These are phyloP conservation scores for Zelopaecilomyces penicillatus DNA, from an alignment of 2,329 filamentous ascomycete species.

Conservation along the genomic window DNA sequence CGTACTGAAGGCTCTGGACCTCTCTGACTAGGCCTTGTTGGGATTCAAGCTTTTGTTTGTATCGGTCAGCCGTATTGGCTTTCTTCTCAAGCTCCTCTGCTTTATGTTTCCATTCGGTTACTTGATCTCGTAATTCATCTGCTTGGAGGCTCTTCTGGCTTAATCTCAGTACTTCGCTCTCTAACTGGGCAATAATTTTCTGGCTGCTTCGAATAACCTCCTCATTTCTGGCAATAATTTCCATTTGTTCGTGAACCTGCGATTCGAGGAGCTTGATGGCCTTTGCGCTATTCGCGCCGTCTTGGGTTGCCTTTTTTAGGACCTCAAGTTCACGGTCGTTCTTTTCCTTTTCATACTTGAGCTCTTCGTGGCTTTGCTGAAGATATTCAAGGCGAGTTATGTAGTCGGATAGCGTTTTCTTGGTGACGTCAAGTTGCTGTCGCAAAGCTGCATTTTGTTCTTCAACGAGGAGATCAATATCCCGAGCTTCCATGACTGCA, in stretches of 20 bases:
- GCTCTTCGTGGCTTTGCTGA: slow-evolving; percentile 54
- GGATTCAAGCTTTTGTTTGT: slow-evolving; percentile 45
- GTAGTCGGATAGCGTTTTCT: slow-evolving; percentile 50
- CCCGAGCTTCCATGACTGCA: slow-evolving; percentile 35
- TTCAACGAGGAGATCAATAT: slow-evolving; percentile 49
- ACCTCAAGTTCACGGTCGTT: slow-evolving; percentile 46
- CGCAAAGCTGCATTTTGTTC: slow-evolving; percentile 44
- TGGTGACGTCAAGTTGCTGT: slow-evolving; percentile 43
- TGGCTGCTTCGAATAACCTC: slow-evolving; percentile 40
- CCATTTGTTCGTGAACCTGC: slow-evolving; percentile 57
- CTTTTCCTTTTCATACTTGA: slow-evolving; percentile 54
- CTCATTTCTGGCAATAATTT: slow-evolving; percentile 57
- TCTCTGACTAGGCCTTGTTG: slow-evolving; percentile 48
- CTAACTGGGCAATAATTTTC: slow-evolving; percentile 41
- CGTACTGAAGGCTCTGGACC: slow-evolving; percentile 45
- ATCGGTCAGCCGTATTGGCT: not conserved
- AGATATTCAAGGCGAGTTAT: slow-evolving; percentile 52
- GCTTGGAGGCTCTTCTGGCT: slow-evolving; percentile 38
- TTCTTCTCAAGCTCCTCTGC: slow-evolving; percentile 21
- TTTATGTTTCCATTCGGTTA: slow-evolving; percentile 50
- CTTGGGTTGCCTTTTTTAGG: slow-evolving; percentile 39
- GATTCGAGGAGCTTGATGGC: slow-evolving; percentile 46
- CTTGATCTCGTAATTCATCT: slow-evolving; percentile 48
- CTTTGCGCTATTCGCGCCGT: slow-evolving; percentile 44
- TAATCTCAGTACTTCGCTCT: slow-evolving; percentile 43